Base-by-base conservation (phyloP, 1,284 basidiomycete genomes). In the Moniliophthora roreri region DNA sequence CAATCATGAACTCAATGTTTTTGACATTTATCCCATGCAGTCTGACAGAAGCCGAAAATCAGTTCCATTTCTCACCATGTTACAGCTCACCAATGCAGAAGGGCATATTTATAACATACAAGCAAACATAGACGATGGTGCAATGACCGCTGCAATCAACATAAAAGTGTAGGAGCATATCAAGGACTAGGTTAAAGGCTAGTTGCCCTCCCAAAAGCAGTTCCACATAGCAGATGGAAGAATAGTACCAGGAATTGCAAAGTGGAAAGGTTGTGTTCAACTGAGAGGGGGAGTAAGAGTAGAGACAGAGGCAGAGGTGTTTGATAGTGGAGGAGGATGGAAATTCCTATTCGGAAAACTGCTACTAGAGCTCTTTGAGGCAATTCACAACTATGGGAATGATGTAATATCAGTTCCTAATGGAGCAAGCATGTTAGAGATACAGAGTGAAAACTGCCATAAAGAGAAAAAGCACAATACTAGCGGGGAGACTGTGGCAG, bases 281-380 rank as follows among this genome's bases (percentile, higher is more conserved):
- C 11, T 51, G 3, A 24, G 66, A 2, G 59, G 52, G 0, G 61
- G 57, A 0, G 37, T 60, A 1, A 21, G 36, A 20, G 48, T 56
- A 2, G 10, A 48, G 15, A 62, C 60, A 0, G 13, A 18, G 1
- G 67, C 71, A 21, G 69, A 72, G 46, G 62, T 73, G 0, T 70
- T 73, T 37, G 58, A 66, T 34, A 68, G 68, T 28, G 61, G 61
- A 0, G 65, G 65, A 0, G 56, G 62, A 1, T 73, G 69, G 67
- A 55, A 64, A 1, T 49, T 71, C 20, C 57, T 72, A 1, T 59
- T 71, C 2, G 67, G 68, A 4, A 71, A 72, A 51, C 65, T 64
- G 4, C 52, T 71, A 6, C 59, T 71, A 9, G 48, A 51, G 18
- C 21, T 42, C 0, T 67, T 70, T 21, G 34, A 53, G 0, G 62